Percentiles rank a stretch among this genome's conserved stretches.
phyloP scores from a whole-genome alignment of 805 yeast genomes.

The Candida awuae region DNA sequence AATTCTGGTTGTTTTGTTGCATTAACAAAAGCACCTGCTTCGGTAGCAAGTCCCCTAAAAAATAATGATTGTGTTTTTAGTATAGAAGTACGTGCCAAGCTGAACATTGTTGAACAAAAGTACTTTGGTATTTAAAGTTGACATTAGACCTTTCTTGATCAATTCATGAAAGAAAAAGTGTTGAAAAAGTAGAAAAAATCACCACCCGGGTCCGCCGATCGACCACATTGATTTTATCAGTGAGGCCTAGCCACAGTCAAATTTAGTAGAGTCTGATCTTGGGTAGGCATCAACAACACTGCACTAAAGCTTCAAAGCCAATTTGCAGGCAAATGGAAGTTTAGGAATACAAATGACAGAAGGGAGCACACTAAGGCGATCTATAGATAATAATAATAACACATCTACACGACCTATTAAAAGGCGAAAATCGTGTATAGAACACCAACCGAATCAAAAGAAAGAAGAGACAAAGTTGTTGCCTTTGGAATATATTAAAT shows the following conservation, averaged over 20 bases:
- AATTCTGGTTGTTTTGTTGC: slow-evolving; percentile 51
- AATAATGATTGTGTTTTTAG: background rate
- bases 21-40: slow-evolving; percentile 16
- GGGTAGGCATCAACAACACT: no score
- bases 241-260: no score
- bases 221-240: no score
- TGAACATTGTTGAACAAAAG: background rate
- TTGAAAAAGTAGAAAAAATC: no score
- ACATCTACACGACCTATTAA: background rate
- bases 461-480: slow-evolving; percentile 18
- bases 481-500: slow-evolving; percentile 50
- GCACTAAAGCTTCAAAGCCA: no score
- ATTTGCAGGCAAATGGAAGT: background rate
- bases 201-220: no score
- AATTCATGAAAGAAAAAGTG: background rate
- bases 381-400: background rate
- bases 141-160: background rate
- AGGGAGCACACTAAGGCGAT: background rate
- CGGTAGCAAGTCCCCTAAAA: background rate
- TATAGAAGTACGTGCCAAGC: background rate
- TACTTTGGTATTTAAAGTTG: background rate
- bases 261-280: no score
- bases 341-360: background rate
- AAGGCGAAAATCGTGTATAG: slow-evolving; percentile 4
- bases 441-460: background rate